Evolutionary conservation across 352 stramenopile species (phyloP).

Genomic region (Saprolegnia parasitica): DNA sequence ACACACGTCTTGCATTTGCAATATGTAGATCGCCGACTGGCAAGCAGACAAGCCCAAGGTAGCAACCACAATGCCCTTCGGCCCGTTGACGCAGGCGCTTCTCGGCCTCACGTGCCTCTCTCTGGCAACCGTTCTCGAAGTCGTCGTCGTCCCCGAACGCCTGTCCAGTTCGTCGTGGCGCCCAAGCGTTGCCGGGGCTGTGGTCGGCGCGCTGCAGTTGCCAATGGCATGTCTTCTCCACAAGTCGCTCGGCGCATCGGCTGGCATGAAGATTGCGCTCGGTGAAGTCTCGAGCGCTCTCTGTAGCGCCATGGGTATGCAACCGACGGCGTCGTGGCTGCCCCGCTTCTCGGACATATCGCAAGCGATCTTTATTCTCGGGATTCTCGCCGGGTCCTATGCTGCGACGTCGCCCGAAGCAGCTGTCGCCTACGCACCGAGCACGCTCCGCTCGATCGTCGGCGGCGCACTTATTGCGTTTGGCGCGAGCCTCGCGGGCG

Average conservation of each 20-base stretch:
- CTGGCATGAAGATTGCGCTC: slow-evolving; percentile 25
- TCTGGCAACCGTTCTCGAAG: slow-evolving; percentile 23
- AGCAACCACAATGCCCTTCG: slow-evolving; percentile 1
- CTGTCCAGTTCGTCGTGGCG: not conserved
- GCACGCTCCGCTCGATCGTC: not conserved
- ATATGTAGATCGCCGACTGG: not conserved
- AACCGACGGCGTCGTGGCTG: not conserved
- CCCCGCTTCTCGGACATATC: slow-evolving; percentile 5
- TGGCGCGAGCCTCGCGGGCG: not conserved
- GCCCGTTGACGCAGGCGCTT: slow-evolving; percentile 9
- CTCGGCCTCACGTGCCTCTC: slow-evolving; percentile 9
- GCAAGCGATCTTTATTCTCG: not conserved
- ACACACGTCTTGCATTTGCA: too few relatives aligned
- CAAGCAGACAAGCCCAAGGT: slow-evolving; percentile 24
- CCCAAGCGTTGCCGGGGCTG: slow-evolving; percentile 5
- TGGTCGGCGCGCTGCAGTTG: slow-evolving; percentile 30
- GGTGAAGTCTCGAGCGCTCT: not conserved
- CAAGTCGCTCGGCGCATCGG: slow-evolving; percentile 20
- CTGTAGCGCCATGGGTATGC: not conserved
- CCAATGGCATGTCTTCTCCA: slow-evolving; percentile 27
- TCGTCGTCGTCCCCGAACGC: slow-evolving; percentile 10
- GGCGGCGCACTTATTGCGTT: not conserved
- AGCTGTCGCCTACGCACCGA: not conserved
- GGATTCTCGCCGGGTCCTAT: not conserved
- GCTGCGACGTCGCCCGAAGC: not conserved